phyloP scores from a whole-genome alignment of 345 rosid species.

The Aquilaria yunnanensis region DNA sequence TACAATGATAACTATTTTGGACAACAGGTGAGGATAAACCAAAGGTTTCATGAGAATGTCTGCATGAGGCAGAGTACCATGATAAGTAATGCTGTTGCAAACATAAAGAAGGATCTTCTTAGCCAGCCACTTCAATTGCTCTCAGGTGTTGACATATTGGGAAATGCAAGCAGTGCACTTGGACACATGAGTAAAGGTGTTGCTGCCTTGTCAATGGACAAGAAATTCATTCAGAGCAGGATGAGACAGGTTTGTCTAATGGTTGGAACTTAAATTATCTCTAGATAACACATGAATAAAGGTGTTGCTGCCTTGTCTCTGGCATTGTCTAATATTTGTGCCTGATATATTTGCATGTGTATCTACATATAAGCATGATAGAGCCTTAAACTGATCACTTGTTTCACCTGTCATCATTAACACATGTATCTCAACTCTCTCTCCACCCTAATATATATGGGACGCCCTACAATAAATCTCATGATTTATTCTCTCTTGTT shows the following conservation, averaged over 20 bases:
- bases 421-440: too few species aligned
- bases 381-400: too few species aligned
- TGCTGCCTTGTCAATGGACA: constrained; percentile 98
- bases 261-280: constrained; percentile 2
- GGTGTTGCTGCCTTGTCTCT: too few species aligned
- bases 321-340: too few species aligned
- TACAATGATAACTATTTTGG: constrained; percentile 7
- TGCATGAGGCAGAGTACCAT: constrained; percentile 94
- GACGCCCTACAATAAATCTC: too few species aligned
- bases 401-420: too few species aligned
- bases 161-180: constrained; percentile 98
- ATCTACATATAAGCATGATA: too few species aligned
- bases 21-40: constrained; percentile 78
- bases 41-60: constrained; percentile 69
- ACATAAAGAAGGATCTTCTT: constrained; percentile 82
- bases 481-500: too few species aligned
- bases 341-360: too few species aligned
- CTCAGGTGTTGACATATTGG: constrained; percentile 93
- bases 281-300: too few species aligned
- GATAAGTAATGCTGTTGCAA: constrained; percentile 73
- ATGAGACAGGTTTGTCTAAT: constrained; percentile 73
- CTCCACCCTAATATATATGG: too few species aligned
- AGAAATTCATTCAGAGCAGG: constrained; percentile 89
- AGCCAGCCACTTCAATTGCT: constrained; percentile 97
- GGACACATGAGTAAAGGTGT: constrained; percentile 99